phyloP scores from a whole-genome alignment of 129 eudicot genomes.

The Erigeron canadensis region DNA sequence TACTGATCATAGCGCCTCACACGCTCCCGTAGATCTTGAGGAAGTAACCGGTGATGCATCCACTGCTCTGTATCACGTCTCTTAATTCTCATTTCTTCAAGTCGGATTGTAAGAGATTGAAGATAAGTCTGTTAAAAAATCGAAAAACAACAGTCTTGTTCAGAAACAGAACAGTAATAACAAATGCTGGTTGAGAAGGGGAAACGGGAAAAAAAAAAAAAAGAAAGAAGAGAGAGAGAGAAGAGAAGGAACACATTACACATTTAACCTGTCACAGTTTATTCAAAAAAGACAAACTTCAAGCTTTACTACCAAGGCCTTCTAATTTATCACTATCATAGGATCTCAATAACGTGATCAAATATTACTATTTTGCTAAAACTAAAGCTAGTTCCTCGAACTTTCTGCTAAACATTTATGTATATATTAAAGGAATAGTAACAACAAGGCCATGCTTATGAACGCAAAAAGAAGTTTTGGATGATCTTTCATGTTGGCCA shows the following conservation, averaged over 20 bases:
- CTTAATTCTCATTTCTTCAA: conserved; percentile 97
- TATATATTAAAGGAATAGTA: no score
- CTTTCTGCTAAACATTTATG: no score
- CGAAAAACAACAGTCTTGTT: not conserved
- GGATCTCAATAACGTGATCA: no score
- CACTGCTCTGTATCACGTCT: conserved; percentile 98
- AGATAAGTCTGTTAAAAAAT: conserved; percentile 78
- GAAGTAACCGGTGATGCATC: conserved; percentile 98
- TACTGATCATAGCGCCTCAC: conserved; percentile 95
- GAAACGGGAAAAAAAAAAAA: not conserved
- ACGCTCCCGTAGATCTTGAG: conserved; percentile 81
- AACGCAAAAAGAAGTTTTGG: no score
- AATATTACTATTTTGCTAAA: no score
- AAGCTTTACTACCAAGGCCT: not conserved
- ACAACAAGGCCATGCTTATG: no score
- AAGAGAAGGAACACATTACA: no score
- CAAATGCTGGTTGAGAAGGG: not conserved
- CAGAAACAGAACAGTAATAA: not conserved
- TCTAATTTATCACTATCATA: not conserved
- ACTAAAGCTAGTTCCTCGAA: no score
- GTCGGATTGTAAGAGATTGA: conserved; percentile 95
- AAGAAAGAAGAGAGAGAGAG: no score
- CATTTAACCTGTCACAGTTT: no score
- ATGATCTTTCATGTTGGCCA: no score
- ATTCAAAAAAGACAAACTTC: not conserved